A percentile compares a stretch with the other conserved stretches of the same genome.
phyloP scores from a whole-genome alignment of 2,329 filamentous ascomycete genomes.

The Parasarocladium wereldwijsianum region DNA sequence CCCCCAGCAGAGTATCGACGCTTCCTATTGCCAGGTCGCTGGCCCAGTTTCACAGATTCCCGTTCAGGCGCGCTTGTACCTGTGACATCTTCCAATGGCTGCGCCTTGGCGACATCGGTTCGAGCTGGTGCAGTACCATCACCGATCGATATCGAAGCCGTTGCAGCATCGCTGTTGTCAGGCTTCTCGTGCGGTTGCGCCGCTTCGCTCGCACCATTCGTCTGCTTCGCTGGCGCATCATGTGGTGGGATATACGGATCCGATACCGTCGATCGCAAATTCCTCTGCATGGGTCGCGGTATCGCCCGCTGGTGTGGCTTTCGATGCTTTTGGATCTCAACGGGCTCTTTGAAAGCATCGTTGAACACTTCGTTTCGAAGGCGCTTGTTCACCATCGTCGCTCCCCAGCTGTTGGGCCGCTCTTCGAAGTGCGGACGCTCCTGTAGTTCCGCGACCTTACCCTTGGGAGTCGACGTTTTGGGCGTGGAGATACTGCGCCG shows the following conservation, averaged over 20 bases:
- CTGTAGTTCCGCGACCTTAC: slow-evolving; percentile 6
- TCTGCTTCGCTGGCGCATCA: slow-evolving; percentile 1
- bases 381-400: slow-evolving; percentile 78
- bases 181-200: too few species aligned
- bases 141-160: background rate
- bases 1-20: slow-evolving; percentile 81
- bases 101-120: background rate
- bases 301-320: slow-evolving; percentile 54
- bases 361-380: slow-evolving; percentile 84
- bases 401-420: slow-evolving; percentile 63
- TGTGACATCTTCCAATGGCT: slow-evolving; percentile 37
- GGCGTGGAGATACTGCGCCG: slow-evolving; percentile 18
- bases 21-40: slow-evolving; percentile 30
- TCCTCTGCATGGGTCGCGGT: slow-evolving; percentile 33
- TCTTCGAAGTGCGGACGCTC: slow-evolving; percentile 32
- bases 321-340: slow-evolving; percentile 66
- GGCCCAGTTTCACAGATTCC: slow-evolving; percentile 32
- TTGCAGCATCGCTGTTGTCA: slow-evolving; percentile 4
- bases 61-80: slow-evolving; percentile 52
- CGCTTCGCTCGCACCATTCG: background rate
- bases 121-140: background rate
- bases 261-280: slow-evolving; percentile 29
- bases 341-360: slow-evolving; percentile 78
- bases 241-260: slow-evolving; percentile 21
- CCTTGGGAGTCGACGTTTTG: slow-evolving; percentile 9